Evolutionary conservation across 306 rosid genomes (phyloP).

Genomic region (Fagus sylvatica): DNA sequence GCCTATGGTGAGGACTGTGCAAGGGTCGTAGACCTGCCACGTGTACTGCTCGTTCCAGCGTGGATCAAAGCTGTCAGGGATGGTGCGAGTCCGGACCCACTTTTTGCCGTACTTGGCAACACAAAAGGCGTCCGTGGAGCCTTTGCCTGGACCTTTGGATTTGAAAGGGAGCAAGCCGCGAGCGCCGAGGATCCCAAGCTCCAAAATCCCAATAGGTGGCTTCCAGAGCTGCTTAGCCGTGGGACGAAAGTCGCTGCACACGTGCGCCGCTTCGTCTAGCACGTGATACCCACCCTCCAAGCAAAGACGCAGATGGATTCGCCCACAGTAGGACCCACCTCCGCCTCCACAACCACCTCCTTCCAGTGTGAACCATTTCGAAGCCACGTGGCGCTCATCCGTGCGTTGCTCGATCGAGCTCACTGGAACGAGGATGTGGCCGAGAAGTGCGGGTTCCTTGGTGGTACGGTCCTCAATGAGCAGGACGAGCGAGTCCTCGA

Average conservation of each 20-base stretch:
- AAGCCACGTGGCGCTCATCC: constrained; percentile 84
- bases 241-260: constrained; percentile 92
- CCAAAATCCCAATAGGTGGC: constrained; percentile 78
- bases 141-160: constrained; percentile 37
- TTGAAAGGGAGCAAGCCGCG: constrained; percentile 74
- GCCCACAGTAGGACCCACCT: constrained; percentile 61
- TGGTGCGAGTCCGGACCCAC: constrained; percentile 65
- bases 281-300: constrained; percentile 97
- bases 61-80: constrained; percentile 53
- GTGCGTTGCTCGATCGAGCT: constrained; percentile 71
- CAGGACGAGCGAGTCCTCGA: constrained; percentile 71
- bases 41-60: constrained; percentile 76
- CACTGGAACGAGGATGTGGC: constrained; percentile 64
- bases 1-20: constrained; percentile 54
- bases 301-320: constrained; percentile 76
- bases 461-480: constrained; percentile 74
- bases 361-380: constrained; percentile 71
- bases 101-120: constrained; percentile 68
- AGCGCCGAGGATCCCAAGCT: constrained; percentile 90
- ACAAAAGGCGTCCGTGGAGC: constrained; percentile 60
- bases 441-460: constrained; percentile 56
- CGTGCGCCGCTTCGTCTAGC: constrained; percentile 96
- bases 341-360: constrained; percentile 8
- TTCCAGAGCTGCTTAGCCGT: constrained; percentile 94
- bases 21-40: constrained; percentile 63